Evolutionary conservation across 768 basidiomycete genomes (phyloP).

Genomic region (Leccinellum luteum): DNA sequence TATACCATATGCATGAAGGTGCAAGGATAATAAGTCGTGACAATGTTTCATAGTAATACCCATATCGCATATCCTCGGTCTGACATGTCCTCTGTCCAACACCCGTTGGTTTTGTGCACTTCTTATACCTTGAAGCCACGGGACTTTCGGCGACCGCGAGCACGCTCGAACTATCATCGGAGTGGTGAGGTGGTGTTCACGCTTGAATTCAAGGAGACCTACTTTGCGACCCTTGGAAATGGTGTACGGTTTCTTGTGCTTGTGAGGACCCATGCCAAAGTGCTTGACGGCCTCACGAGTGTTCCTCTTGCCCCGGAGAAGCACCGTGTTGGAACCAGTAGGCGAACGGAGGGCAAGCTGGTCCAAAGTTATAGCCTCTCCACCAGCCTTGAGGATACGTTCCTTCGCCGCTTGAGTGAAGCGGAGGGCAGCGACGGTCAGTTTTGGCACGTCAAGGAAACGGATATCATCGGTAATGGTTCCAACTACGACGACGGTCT

Average conservation of each 20-base stretch:
- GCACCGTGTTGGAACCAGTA: constrained; percentile 91
- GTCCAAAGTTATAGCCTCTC: constrained; percentile 93
- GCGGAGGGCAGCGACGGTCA: constrained; percentile 90
- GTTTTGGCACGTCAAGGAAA: constrained; percentile 79
- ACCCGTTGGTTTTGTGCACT: constrained; percentile 33
- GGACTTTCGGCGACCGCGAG: constrained; percentile 98
- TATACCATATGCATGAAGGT: constrained; percentile 25
- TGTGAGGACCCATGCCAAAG: constrained; percentile 98
- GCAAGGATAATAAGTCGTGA: constrained; percentile 19
- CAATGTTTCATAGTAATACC: constrained; percentile 23
- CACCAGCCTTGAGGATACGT: constrained; percentile 93
- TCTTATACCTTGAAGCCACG: constrained; percentile 93
- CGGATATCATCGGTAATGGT: constrained; percentile 97
- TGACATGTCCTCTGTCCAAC: constrained; percentile 27
- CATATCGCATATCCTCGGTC: constrained; percentile 34
- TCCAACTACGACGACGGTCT: constrained; percentile 87
- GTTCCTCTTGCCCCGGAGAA: constrained; percentile 91
- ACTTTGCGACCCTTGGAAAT: constrained; percentile 96
- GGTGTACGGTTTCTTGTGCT: constrained; percentile 98
- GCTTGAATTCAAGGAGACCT: constrained; percentile 9
- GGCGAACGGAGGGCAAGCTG: constrained; percentile 94
- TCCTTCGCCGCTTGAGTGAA: constrained; percentile 93
- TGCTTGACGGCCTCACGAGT: constrained; percentile 94
- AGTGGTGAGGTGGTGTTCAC: background rate
- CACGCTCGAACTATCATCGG: constrained; percentile 81